A percentile compares a stretch with the other conserved stretches of the same genome.
Evolutionary conservation across 1,139 yeast species (phyloP).

Genomic region (Taphrina sp.): DNA sequence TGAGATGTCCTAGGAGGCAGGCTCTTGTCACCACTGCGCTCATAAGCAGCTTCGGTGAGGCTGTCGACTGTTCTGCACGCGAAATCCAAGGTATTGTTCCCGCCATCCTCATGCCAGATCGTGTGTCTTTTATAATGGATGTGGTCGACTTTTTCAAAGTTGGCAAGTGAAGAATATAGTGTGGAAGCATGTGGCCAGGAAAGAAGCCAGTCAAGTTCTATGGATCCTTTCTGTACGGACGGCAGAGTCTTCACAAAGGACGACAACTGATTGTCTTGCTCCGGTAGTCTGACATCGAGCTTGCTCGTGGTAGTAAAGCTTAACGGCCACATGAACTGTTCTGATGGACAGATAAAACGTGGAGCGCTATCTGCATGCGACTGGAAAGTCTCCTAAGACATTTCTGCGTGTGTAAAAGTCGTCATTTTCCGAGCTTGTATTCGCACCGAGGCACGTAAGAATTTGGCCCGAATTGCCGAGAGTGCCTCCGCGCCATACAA

Average conservation of each 20-base stretch:
- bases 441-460: too few species aligned
- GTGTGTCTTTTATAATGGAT: constrained; percentile 77
- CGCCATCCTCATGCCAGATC: constrained; percentile 55
- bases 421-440: too few species aligned
- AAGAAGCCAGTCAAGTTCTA: constrained; percentile 12
- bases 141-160: constrained; percentile 51
- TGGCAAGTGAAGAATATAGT: constrained; percentile 18
- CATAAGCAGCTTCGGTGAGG: constrained; percentile 33
- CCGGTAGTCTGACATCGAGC: too few species aligned
- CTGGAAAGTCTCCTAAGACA: too few species aligned
- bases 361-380: too few species aligned
- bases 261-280: not conserved
- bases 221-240: not conserved
- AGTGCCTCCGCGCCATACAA: too few species aligned
- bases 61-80: constrained; percentile 65
- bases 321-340: too few species aligned
- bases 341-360: too few species aligned
- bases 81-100: constrained; percentile 59
- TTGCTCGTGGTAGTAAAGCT: too few species aligned
- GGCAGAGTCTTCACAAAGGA: constrained; percentile 8
- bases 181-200: constrained; percentile 25
- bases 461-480: too few species aligned
- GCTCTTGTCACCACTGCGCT: constrained; percentile 1
- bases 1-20: constrained; percentile 78
- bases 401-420: too few species aligned